A percentile compares a stretch with the other conserved stretches of the same genome.
phyloP scores from a whole-genome alignment of 208 protist species.

The Acanthamoeba sp. region DNA sequence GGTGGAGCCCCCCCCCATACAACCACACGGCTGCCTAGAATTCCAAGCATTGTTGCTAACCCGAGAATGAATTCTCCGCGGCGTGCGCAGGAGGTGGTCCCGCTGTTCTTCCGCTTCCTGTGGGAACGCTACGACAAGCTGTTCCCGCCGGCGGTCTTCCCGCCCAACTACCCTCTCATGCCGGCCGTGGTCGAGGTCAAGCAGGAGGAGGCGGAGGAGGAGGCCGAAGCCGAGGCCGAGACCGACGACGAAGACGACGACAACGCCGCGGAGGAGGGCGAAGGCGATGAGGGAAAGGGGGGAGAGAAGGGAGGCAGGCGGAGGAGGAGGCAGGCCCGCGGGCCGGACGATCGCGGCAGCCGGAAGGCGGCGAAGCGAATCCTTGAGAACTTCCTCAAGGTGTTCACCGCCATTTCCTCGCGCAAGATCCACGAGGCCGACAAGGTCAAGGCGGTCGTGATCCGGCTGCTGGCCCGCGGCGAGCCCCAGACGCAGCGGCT shows the following conservation, averaged over 20 bases:
- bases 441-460: constrained; percentile 49
- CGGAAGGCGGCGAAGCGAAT: neutral
- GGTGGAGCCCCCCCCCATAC: neutral
- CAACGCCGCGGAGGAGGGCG: neutral
- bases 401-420: neutral
- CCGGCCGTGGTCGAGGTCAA: neutral
- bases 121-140: constrained; percentile 30
- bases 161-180: constrained; percentile 70
- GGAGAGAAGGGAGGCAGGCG: neutral
- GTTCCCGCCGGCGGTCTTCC: constrained; percentile 65
- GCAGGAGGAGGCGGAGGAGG: constrained; percentile 11
- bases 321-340: neutral
- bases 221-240: neutral
- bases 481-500: constrained; percentile 66
- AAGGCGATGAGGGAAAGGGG: neutral
- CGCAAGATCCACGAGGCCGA: constrained; percentile 24
- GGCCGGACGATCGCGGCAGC: neutral
- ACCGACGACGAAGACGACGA: neutral
- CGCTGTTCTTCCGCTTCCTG: constrained; percentile 70
- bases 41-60: too few species aligned
- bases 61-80: neutral
- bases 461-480: constrained; percentile 57
- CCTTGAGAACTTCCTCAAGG: constrained; percentile 45
- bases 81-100: constrained; percentile 42
- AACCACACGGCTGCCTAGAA: too few species aligned